Evolutionary conservation across 1,139 yeast genomes (phyloP).

Genomic region (Suhomyces panamericanus): DNA sequence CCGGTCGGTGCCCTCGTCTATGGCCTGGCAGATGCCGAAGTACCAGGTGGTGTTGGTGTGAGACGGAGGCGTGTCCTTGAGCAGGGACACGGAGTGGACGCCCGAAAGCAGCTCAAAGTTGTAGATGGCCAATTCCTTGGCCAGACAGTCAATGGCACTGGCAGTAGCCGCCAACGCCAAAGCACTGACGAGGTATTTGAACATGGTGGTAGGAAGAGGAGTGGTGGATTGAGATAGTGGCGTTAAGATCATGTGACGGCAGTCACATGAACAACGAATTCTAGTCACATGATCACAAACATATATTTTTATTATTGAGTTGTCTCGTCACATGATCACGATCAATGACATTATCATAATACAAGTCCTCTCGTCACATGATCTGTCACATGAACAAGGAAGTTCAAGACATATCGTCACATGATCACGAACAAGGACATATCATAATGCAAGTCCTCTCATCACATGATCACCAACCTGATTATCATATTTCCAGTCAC

Average conservation of each 20-base stretch:
- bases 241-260: background rate
- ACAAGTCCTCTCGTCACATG: too few relatives aligned
- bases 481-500: too few relatives aligned
- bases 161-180: constrained; percentile 14
- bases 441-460: too few relatives aligned
- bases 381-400: too few relatives aligned
- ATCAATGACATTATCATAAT: too few relatives aligned
- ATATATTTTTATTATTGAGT: too few relatives aligned
- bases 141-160: constrained; percentile 48
- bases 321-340: too few relatives aligned
- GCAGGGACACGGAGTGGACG: constrained; percentile 33
- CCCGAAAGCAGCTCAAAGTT: constrained; percentile 53
- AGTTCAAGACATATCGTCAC: too few relatives aligned
- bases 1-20: constrained; percentile 36
- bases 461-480: too few relatives aligned
- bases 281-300: too few relatives aligned
- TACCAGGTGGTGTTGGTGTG: constrained; percentile 63
- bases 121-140: constrained; percentile 39
- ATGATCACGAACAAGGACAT: too few relatives aligned
- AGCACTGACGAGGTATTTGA: constrained; percentile 2
- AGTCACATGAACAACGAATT: too few relatives aligned
- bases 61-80: constrained; percentile 76
- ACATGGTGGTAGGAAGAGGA: constrained; percentile 1
- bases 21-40: constrained; percentile 65
- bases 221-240: background rate